Percentiles rank a stretch among this genome's conserved stretches.
phyloP scores from a whole-genome alignment of 305 asterid genomes.

The Fraxinus xanthoxyloides region DNA sequence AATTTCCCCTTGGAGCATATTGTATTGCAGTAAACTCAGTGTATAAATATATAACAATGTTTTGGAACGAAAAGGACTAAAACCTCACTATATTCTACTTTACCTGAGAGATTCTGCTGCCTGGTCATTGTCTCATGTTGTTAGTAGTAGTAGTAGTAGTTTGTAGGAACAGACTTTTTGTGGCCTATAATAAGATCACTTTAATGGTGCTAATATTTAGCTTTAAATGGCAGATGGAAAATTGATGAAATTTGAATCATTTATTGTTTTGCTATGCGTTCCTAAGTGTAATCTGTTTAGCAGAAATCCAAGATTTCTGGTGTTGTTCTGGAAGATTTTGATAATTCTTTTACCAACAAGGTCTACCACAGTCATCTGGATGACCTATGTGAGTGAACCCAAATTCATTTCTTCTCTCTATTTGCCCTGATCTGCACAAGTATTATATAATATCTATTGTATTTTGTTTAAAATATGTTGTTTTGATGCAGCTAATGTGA shows the following conservation, averaged over 20 bases:
- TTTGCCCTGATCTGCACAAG: slow-evolving; percentile 16
- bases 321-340: slow-evolving; percentile 87
- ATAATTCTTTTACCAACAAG: slow-evolving; percentile 71
- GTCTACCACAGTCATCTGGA: slow-evolving; percentile 97
- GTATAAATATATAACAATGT: not conserved
- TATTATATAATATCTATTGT: not conserved
- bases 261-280: slow-evolving; percentile 13
- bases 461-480: slow-evolving; percentile 26
- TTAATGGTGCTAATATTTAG: not conserved
- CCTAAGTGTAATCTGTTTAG: slow-evolving; percentile 26
- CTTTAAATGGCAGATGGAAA: not conserved
- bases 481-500: slow-evolving; percentile 69
- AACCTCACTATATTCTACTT: not conserved
- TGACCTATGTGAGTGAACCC: slow-evolving; percentile 66
- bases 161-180: not conserved
- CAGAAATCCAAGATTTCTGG: slow-evolving; percentile 85
- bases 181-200: not conserved
- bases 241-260: slow-evolving; percentile 5
- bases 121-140: not conserved
- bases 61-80: not conserved
- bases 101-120: not conserved
- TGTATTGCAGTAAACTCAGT: not conserved
- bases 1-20: not conserved
- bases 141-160: too few species aligned
- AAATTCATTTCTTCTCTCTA: not conserved